Conservation (phyloP, 2,329 filamentous ascomycete genomes). For the Colletotrichum scovillei region DNA sequence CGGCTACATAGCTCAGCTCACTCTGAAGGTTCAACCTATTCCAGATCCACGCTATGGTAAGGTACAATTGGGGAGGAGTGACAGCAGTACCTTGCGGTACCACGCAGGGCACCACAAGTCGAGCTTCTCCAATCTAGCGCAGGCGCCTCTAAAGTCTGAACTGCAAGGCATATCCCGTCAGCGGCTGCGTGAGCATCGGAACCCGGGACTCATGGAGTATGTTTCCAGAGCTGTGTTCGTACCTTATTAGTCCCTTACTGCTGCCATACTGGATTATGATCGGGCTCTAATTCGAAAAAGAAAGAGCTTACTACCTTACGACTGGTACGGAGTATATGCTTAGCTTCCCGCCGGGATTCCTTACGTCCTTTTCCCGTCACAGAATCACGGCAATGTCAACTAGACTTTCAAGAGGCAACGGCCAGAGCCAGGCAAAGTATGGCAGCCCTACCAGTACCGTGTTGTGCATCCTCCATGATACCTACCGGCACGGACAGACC, state of each 20-base stretch:
- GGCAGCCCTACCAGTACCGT: conserved; percentile 20
- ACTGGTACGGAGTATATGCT: neutral
- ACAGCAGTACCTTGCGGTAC: neutral
- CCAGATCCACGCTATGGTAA: neutral
- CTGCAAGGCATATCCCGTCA: neutral
- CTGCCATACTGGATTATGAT: neutral
- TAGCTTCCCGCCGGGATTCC: neutral
- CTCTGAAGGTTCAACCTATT: neutral
- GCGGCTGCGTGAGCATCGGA: neutral
- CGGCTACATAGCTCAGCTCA: neutral
- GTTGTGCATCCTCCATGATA: neutral
- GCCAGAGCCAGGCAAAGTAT: neutral
- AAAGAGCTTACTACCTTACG: neutral
- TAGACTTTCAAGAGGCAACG: neutral
- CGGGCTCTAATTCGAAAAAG: conserved; percentile 5
- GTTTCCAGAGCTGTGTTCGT: neutral
- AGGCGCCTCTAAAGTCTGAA: neutral
- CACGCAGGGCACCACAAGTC: neutral
- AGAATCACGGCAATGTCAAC: conserved; percentile 8
- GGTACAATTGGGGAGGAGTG: neutral
- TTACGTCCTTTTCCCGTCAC: conserved; percentile 18
- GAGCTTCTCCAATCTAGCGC: neutral
- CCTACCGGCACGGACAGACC: neutral
- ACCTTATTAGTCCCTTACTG: neutral
- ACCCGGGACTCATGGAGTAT: neutral